Evolutionary conservation across 352 stramenopile genomes (phyloP).

Genomic region (Phytophthora aleatoria): DNA sequence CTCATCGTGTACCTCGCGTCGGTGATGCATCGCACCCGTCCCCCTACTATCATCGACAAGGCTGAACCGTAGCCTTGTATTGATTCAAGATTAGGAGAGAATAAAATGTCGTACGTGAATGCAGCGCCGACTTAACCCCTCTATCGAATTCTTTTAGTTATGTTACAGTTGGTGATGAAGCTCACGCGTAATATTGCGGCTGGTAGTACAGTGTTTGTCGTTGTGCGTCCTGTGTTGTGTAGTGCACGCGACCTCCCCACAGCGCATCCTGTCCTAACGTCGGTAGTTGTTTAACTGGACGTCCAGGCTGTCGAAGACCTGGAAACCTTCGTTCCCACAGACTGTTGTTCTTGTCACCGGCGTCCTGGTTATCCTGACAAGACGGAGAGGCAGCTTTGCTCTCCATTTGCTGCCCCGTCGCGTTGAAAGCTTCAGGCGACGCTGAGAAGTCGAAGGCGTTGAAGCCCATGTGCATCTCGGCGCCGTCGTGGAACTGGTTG

Average conservation of each 20-base stretch:
- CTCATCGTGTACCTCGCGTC: constrained; percentile 69
- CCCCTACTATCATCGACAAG: not conserved
- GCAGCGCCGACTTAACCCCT: constrained; percentile 1
- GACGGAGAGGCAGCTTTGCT: constrained; percentile 4
- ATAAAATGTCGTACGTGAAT: constrained; percentile 21
- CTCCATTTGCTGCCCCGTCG: constrained; percentile 10
- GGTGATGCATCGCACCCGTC: constrained; percentile 30
- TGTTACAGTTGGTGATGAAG: constrained; percentile 41
- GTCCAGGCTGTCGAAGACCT: constrained; percentile 1
- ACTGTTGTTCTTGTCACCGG: constrained; percentile 18
- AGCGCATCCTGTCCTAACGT: constrained; percentile 48
- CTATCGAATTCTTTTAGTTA: constrained; percentile 14
- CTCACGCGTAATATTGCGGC: constrained; percentile 40
- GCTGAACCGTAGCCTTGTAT: not conserved
- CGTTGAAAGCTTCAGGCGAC: constrained; percentile 48
- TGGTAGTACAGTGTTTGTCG: constrained; percentile 35
- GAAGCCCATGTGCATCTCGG: constrained; percentile 32
- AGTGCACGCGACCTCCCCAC: constrained; percentile 39
- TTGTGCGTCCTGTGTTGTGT: constrained; percentile 31
- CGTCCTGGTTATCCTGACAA: constrained; percentile 23
- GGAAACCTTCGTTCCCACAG: constrained; percentile 49
- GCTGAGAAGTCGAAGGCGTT: constrained; percentile 57
- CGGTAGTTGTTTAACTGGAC: constrained; percentile 24
- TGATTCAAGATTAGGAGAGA: not conserved
- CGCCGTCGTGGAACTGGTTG: constrained; percentile 30